Evolutionary conservation across 2,329 filamentous ascomycete species (phyloP).

Genomic region (Cytospora chrysosperma): DNA sequence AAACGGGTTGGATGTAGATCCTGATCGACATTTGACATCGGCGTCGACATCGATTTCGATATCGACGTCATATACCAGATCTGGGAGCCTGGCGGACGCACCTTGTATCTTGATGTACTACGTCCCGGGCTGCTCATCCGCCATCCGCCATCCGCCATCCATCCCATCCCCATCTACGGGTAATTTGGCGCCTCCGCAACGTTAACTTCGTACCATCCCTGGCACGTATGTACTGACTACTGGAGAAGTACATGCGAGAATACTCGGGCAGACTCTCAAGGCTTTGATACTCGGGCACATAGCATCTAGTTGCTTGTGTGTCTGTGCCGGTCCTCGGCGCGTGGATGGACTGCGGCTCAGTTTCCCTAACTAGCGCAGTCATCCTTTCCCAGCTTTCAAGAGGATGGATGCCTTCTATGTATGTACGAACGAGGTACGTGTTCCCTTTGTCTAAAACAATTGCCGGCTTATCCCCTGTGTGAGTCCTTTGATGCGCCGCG

Average conservation of each 20-base stretch:
- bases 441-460: not conserved
- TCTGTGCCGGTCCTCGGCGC: not conserved
- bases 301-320: not conserved
- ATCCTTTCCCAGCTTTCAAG: not conserved
- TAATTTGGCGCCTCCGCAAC: not conserved
- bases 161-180: too few relatives aligned
- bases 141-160: not conserved
- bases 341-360: not conserved
- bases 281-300: too few relatives aligned
- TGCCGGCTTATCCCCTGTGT: not conserved
- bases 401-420: too few relatives aligned
- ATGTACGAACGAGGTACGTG: not conserved
- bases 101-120: too few relatives aligned
- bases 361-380: not conserved
- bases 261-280: too few relatives aligned
- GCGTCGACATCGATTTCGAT: not conserved
- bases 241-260: not conserved
- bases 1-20: not conserved
- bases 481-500: not conserved
- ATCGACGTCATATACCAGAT: not conserved
- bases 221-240: too few relatives aligned
- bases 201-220: not conserved
- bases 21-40: not conserved
- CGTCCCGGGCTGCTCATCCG: too few relatives aligned
- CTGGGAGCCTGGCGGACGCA: not conserved